Evolutionary conservation across 1,139 yeast species (phyloP).

Genomic region (Sugiyamaella paludigena): DNA sequence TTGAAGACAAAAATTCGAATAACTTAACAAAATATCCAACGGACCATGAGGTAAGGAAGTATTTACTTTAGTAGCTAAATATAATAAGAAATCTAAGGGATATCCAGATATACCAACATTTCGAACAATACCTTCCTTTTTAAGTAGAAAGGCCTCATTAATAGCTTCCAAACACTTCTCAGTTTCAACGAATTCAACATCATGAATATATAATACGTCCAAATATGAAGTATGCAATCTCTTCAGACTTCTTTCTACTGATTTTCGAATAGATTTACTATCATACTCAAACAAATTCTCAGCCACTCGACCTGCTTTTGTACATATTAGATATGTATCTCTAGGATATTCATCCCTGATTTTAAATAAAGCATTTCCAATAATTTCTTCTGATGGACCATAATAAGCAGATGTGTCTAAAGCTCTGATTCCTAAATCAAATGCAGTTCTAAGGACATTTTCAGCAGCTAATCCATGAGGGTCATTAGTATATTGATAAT

Average conservation of each 20-base stretch:
- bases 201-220: conserved; percentile 84
- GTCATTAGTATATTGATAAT: conserved; percentile 67
- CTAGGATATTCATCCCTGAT: conserved; percentile 51
- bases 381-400: conserved; percentile 77
- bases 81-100: conserved; percentile 63
- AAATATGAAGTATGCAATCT: conserved; percentile 65
- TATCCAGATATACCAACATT: conserved; percentile 84
- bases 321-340: conserved; percentile 66
- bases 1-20: conserved; percentile 81
- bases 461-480: conserved; percentile 59
- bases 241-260: conserved; percentile 63
- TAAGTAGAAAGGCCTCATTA: conserved; percentile 54
- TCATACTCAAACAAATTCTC: conserved; percentile 74
- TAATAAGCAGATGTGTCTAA: conserved; percentile 92
- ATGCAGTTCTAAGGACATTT: conserved; percentile 58
- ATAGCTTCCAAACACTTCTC: conserved; percentile 61
- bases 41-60: conserved; percentile 42
- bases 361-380: conserved; percentile 62
- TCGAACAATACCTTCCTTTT: conserved; percentile 59
- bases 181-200: conserved; percentile 73
- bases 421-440: conserved; percentile 66
- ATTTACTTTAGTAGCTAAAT: conserved; percentile 42
- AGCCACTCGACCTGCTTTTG: conserved; percentile 80
- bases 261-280: conserved; percentile 53
- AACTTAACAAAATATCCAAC: conserved; percentile 73